Conservation (phyloP, 371 early-diverging fungal species). For the Syncephalis fuscata region DNA sequence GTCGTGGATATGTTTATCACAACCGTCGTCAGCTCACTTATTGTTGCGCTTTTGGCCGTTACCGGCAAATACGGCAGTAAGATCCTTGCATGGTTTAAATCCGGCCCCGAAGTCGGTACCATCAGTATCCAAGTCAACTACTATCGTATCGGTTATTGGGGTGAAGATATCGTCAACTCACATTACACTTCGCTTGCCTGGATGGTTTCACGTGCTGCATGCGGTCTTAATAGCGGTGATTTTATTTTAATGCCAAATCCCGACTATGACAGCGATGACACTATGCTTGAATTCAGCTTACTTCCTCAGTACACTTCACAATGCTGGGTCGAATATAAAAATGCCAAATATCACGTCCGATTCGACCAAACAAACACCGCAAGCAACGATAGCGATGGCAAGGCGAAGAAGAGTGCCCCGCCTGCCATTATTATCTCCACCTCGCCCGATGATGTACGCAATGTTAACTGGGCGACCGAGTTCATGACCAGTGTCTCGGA, state of each 20-base stretch:
- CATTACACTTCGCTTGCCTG: conserved; percentile 16
- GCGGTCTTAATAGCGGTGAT: conserved; percentile 10
- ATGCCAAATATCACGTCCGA: conserved; percentile 9
- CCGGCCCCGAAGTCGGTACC: background rate
- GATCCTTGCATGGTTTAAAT: background rate
- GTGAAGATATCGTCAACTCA: background rate
- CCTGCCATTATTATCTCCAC: background rate
- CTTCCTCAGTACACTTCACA: conserved; percentile 13
- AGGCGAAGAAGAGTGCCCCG: too few species aligned
- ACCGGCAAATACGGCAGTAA: background rate
- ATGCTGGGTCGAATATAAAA: conserved; percentile 14
- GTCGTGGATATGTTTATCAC: conserved; percentile 22
- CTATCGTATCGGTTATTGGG: conserved; percentile 2
- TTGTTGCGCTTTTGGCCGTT: conserved; percentile 8
- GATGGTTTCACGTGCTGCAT: conserved; percentile 12
- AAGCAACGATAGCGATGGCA: conserved; percentile 1
- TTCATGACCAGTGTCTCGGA: background rate
- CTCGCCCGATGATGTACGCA: background rate
- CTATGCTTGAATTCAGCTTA: conserved; percentile 15
- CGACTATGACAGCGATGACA: conserved; percentile 8
- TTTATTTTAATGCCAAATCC: conserved; percentile 9
- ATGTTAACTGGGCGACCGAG: background rate
- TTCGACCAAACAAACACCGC: conserved; percentile 8
- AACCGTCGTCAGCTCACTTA: conserved; percentile 9
- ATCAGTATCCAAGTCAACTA: conserved; percentile 4